These are phyloP conservation scores for Solanum virginianum DNA, from an alignment of 257 asterid genomes.

Conservation along the genomic window DNA sequence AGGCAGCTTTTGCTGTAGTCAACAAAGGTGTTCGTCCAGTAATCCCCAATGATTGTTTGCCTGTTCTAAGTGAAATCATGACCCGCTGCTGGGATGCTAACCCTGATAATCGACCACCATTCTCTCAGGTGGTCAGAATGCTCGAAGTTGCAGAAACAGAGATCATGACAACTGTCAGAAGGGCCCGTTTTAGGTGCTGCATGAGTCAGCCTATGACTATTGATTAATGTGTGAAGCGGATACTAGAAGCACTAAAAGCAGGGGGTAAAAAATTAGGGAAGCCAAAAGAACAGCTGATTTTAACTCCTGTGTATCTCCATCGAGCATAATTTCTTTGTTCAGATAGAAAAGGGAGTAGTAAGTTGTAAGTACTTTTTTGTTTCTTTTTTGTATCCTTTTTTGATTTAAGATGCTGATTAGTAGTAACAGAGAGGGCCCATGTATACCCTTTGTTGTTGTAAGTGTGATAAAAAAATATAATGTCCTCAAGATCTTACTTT, in stretches of 20 bases:
- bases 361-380: slow-evolving; percentile 33
- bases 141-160: slow-evolving; percentile 86
- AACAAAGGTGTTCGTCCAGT: slow-evolving; percentile 88
- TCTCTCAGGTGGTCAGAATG: slow-evolving; percentile 74
- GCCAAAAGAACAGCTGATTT: slow-evolving; percentile 13
- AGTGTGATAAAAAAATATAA: background rate
- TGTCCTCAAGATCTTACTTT: background rate
- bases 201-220: slow-evolving; percentile 72
- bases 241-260: slow-evolving; percentile 13
- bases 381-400: slow-evolving; percentile 19
- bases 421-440: slow-evolving; percentile 35
- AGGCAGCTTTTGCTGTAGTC: slow-evolving; percentile 95
- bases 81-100: slow-evolving; percentile 86
- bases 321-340: slow-evolving; percentile 40
- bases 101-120: slow-evolving; percentile 83
- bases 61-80: slow-evolving; percentile 72
- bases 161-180: slow-evolving; percentile 76
- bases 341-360: slow-evolving; percentile 36
- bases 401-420: slow-evolving; percentile 38
- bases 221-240: slow-evolving; percentile 28
- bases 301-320: slow-evolving; percentile 41
- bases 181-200: slow-evolving; percentile 99
- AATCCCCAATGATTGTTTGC: slow-evolving; percentile 69
- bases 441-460: slow-evolving; percentile 9
- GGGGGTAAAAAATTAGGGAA: slow-evolving; percentile 16